Base-by-base conservation (phyloP, 176 grass and related monocot genomes). In the Bromus sterilis region DNA sequence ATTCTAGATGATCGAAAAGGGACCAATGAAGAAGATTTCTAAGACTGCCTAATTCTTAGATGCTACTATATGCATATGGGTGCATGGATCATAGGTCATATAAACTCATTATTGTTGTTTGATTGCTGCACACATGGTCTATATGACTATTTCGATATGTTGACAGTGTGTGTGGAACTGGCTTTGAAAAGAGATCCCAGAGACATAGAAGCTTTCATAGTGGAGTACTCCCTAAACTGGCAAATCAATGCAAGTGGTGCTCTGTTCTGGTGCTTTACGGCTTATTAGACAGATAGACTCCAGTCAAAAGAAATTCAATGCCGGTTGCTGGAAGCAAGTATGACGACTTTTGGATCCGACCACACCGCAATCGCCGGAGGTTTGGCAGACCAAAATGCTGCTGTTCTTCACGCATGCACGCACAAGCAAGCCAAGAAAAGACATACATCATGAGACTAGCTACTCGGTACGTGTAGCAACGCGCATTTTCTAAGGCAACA, bases 341-440 rank as follows among this genome's bases (percentile, higher is more conserved):
- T n/a, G n/a, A 39, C 40, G 69, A 72, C 41, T 72, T 72, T 48
- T 72, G 24, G 67, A 71, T 71, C 39, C 68, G 14, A 30, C 40
- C 42, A 4, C 15, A 73, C 26, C 70, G 70, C 70, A 73, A 73
- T 49, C 42, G 42, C 26, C 70, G 42, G 69, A 73, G 42, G 42
- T 73, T 73, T 28, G 70, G 70, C 70, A 73, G 16, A 4, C 70
- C 70, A 73, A 49, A 73, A 49, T 73, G 70, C 70, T 21, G 70
- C 42, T 16, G 25, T 49, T 28, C 26, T 18, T 18, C 67, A 29
- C 37, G 39, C 37, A 43, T 9, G 36, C 18, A 20, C 16, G 28
- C 28, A 62, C 15, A 12, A n/a, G n/a, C n/a, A n/a, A n/a, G 58
- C 30, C 33, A 65, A 6, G 2, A 63, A 29, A 60, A 4, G 56